phyloP scores from a whole-genome alignment of 2,329 filamentous ascomycete genomes.

The Colletotrichum godetiae region DNA sequence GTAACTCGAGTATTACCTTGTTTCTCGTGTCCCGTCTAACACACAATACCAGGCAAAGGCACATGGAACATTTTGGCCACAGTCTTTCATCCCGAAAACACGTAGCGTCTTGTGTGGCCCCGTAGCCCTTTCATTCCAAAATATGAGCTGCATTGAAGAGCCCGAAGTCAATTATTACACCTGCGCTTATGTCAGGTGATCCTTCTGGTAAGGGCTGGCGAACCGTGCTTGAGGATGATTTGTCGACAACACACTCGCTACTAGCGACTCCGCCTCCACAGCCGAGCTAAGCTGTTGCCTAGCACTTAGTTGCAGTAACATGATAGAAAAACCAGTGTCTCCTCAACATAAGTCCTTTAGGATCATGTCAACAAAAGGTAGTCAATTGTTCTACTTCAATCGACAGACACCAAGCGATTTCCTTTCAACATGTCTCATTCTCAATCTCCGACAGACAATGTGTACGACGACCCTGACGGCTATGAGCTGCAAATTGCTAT shows the following conservation, averaged over 20 bases:
- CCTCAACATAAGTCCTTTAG: background rate
- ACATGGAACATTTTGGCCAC: background rate
- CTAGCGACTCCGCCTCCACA: background rate
- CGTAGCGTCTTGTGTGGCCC: background rate
- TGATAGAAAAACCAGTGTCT: background rate
- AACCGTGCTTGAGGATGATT: background rate
- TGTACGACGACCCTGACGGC: background rate
- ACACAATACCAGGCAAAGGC: background rate
- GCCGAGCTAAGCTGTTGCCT: background rate
- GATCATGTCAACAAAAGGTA: background rate
- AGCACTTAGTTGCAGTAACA: background rate
- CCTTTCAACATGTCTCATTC: background rate
- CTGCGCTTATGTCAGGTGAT: background rate
- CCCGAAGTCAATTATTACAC: background rate
- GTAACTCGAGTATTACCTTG: no score
- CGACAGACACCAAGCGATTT: background rate
- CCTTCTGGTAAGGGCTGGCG: background rate
- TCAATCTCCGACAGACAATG: background rate
- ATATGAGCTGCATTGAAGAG: background rate
- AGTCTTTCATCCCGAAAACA: background rate
- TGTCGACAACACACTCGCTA: background rate
- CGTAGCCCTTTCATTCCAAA: background rate
- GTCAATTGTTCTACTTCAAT: background rate
- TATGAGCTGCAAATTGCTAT: conserved; percentile 20
- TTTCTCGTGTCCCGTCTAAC: background rate